Conservation (phyloP, 1,284 basidiomycete genomes). For the Rhodotorula sp. region DNA sequence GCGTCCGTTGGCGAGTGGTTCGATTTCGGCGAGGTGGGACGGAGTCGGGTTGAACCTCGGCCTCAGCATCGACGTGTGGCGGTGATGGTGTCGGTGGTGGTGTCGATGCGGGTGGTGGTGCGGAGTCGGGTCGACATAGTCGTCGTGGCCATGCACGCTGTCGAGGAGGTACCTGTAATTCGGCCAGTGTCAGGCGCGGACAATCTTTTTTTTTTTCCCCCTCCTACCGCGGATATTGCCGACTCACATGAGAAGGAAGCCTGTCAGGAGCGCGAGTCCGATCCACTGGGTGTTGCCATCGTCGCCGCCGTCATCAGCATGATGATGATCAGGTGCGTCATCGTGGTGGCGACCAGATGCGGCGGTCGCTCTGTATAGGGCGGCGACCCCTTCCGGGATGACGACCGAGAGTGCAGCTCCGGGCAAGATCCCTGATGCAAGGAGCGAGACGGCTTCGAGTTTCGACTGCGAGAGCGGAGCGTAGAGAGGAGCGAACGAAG, state of each 20-base stretch:
- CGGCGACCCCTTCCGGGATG: slow-evolving; percentile 64
- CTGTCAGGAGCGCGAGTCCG: slow-evolving; percentile 69
- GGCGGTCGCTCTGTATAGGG: slow-evolving; percentile 15
- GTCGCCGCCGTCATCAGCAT: slow-evolving; percentile 19
- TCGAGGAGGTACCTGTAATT: slow-evolving; percentile 37
- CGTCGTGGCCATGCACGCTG: slow-evolving; percentile 44
- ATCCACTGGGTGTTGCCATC: slow-evolving; percentile 51
- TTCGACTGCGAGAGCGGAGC: slow-evolving; percentile 60
- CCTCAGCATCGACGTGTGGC: slow-evolving; percentile 8
- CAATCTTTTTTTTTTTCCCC: too few species aligned
- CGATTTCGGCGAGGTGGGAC: slow-evolving; percentile 31
- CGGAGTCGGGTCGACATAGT: slow-evolving; percentile 48
- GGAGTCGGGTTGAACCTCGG: slow-evolving; percentile 18
- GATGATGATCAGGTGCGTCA: slow-evolving; percentile 18
- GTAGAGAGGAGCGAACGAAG: slow-evolving; percentile 71
- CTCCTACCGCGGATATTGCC: too few species aligned
- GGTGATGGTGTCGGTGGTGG: slow-evolving; percentile 11
- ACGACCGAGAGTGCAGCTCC: slow-evolving; percentile 86
- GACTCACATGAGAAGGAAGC: slow-evolving; percentile 81
- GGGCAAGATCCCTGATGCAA: slow-evolving; percentile 70
- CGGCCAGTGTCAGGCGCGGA: slow-evolving; percentile 45
- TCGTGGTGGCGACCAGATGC: slow-evolving; percentile 7
- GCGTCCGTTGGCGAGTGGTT: slow-evolving; percentile 28
- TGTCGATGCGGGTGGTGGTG: slow-evolving; percentile 33
- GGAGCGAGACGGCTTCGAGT: slow-evolving; percentile 14